Percentiles rank a stretch among this genome's conserved stretches.
phyloP scores from a whole-genome alignment of 2,329 filamentous ascomycete species.

The Stachybotrys chartarum region DNA sequence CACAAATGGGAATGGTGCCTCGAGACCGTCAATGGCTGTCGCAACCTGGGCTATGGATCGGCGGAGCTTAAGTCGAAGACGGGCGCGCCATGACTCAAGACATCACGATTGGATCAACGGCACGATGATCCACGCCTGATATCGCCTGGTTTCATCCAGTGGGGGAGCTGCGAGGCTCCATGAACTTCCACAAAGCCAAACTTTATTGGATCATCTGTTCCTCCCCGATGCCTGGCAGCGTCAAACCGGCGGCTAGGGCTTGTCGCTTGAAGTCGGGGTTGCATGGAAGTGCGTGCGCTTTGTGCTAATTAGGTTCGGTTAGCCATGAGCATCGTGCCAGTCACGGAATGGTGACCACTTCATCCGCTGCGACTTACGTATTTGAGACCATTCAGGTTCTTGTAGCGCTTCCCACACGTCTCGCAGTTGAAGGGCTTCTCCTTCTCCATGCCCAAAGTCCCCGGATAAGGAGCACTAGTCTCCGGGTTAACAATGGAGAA shows the following conservation, averaged over 20 bases:
- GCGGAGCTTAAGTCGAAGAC: background rate
- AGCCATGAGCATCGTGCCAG: background rate
- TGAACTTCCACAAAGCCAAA: background rate
- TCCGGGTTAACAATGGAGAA: conserved; percentile 98
- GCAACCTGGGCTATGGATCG: background rate
- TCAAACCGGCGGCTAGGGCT: conserved; percentile 36
- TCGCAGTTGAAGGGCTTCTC: conserved; percentile 99
- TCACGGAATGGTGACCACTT: background rate
- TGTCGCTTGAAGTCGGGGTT: conserved; percentile 66
- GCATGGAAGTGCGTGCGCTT: conserved; percentile 79
- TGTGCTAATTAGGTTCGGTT: conserved; percentile 41
- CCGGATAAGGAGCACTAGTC: conserved; percentile 88
- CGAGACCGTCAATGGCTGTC: background rate
- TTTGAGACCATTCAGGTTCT: conserved; percentile 97
- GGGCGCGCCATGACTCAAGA: background rate
- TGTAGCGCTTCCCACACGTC: conserved; percentile 95
- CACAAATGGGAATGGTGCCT: too few species aligned
- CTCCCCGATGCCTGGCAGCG: conserved; percentile 35
- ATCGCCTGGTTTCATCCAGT: background rate
- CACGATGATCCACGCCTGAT: background rate
- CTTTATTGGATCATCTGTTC: conserved; percentile 30
- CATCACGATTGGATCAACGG: background rate
- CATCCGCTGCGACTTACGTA: conserved; percentile 51
- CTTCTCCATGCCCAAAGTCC: conserved; percentile 98
- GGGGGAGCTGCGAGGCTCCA: background rate